Evolutionary conservation across 176 grass and related monocot species (phyloP).

Genomic region (Pontederia crassipes): DNA sequence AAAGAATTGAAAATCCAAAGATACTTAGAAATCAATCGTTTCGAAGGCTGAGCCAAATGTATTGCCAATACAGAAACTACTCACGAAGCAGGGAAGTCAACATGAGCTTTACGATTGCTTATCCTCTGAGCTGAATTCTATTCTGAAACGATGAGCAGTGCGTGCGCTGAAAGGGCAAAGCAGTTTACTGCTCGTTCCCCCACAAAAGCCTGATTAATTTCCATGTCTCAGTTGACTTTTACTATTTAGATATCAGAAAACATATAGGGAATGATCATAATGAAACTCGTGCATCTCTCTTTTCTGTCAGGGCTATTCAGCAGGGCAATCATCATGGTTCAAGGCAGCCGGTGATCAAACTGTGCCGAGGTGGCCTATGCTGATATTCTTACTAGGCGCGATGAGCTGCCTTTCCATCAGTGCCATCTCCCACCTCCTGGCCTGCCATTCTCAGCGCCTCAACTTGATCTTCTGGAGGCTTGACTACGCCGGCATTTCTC

Average conservation of each 20-base stretch:
- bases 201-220: too few species aligned
- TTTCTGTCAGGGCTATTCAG: background rate
- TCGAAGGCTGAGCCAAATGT: too few species aligned
- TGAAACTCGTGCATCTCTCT: background rate
- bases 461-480: slow-evolving; percentile 17
- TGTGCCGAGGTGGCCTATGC: slow-evolving; percentile 17
- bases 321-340: background rate
- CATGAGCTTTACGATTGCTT: too few species aligned
- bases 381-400: slow-evolving; percentile 11
- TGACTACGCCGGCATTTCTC: slow-evolving; percentile 18
- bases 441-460: slow-evolving; percentile 18
- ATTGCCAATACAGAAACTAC: too few species aligned
- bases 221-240: too few species aligned
- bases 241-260: background rate
- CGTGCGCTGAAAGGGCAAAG: too few species aligned
- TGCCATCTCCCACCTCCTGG: slow-evolving; percentile 11
- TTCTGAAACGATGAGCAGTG: too few species aligned
- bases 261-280: background rate
- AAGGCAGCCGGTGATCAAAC: background rate
- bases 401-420: slow-evolving; percentile 19
- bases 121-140: too few species aligned
- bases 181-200: too few species aligned
- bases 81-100: too few species aligned
- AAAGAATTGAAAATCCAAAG: too few species aligned
- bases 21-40: too few species aligned